phyloP scores from a whole-genome alignment of 1,284 basidiomycete genomes.

The Amylostereum areolatum region DNA sequence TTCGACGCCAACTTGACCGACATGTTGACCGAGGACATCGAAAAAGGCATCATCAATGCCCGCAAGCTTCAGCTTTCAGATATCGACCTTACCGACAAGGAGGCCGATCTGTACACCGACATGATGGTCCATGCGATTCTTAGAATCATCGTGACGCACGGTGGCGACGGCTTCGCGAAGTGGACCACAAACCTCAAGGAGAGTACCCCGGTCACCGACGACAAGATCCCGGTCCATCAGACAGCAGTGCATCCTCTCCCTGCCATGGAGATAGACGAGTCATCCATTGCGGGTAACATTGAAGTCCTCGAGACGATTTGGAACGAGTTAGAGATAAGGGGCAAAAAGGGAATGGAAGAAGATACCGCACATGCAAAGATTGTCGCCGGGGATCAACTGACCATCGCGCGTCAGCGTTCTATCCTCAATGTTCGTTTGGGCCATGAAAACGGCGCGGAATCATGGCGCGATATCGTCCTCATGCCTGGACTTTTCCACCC shows the following conservation, averaged over 20 bases:
- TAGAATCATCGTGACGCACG: constrained; percentile 24
- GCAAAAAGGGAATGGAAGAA: no score
- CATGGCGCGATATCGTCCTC: constrained; percentile 21
- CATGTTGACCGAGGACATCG: constrained; percentile 21
- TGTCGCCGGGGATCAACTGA: constrained; percentile 30
- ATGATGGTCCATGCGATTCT: constrained; percentile 23
- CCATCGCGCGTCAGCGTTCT: constrained; percentile 26
- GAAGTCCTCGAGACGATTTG: constrained; percentile 27
- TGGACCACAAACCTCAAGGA: constrained; percentile 19
- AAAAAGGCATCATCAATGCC: constrained; percentile 24
- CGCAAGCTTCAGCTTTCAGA: constrained; percentile 17
- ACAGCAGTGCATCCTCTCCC: constrained; percentile 27
- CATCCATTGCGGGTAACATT: constrained; percentile 27
- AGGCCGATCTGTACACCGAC: constrained; percentile 13
- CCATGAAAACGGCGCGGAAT: constrained; percentile 23
- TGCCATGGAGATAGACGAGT: constrained; percentile 32
- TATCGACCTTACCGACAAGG: constrained; percentile 16
- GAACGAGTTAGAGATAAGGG: constrained; percentile 18
- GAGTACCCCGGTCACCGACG: constrained; percentile 13
- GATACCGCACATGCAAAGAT: constrained; percentile 12
- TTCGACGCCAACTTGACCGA: constrained; percentile 16
- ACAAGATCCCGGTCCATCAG: constrained; percentile 26
- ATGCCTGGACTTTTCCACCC: constrained; percentile 33
- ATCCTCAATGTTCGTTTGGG: constrained; percentile 25
- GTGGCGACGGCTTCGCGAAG: constrained; percentile 21